Evolutionary conservation across 2,329 filamentous ascomycete genomes (phyloP), one percentile per base, ranked within the genome.

Genomic region (Magnaporthiopsis incrustans): DNA sequence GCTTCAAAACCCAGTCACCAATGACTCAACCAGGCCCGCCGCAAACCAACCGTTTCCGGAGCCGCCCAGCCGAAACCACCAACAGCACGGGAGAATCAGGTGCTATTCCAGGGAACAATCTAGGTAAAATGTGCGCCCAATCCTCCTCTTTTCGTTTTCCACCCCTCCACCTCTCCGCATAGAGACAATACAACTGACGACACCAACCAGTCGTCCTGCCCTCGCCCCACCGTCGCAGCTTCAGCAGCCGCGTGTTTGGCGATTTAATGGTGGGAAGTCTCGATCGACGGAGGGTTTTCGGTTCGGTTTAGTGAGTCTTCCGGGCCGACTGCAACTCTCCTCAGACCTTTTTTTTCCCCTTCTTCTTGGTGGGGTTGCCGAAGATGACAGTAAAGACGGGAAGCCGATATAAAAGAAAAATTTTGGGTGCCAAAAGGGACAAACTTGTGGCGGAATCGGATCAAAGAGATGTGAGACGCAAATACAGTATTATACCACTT

Each of bases 81-180:
- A 71, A 68, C 68, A 35, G 26, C 70, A 71, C 68, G 67, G 68
- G 70, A 73, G 73, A 75, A 72, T 74, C 71, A 74, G 69, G 75
- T 79, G 73, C 77, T 76, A 77, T 77, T 77, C 70, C 73, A 73
- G 67, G 30, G 69, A 74, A 74, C 76, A 77, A 73, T 78, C 74
- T 78, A 78, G 71, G 72, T 71, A 71, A 66, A 70, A 58, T 15
- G 12, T 3, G 26, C 57, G 26, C 30, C 57, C 57, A 22, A 58
- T 58, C 57, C 57, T 15, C 57, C 57, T 58, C 30, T 32, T 58
- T 58, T 58, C 14, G 7, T 58, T 32, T 58, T 58, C 15, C 57
- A 11, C 18, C 7, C 56, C 44, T 53, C 44, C 44, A 53, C 44
- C 44, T 53, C 44, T 53, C 44, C 44, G 14, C 4, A 25, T 53